Evolutionary conservation across 805 yeast genomes (phyloP), one percentile per base, ranked within the genome.

Genomic region (Yamadazyma philogaea): DNA sequence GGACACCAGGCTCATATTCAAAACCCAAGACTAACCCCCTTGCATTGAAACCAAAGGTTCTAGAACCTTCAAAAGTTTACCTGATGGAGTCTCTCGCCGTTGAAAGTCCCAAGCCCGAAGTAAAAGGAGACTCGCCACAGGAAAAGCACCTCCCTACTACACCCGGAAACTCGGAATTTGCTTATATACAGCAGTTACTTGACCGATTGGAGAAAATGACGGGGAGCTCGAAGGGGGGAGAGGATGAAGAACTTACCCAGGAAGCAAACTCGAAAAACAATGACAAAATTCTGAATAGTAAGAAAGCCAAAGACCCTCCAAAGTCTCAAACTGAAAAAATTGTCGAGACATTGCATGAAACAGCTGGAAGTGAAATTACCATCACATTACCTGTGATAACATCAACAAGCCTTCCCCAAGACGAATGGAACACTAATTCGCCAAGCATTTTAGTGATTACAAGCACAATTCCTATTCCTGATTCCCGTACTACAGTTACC

Each of bases 21-120:
- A 56, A 57, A 30, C 60, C 60, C 3, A 40, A 40, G n/a, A 26
- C 31, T 4, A 22, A 10, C 5, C 27, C 30, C 12, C n/a, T 30
- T 6, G 18, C n/a, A n/a, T 3, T 30, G 18, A n/a, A 7, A 8
- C 10, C 4, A 4, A 16, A 30, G 8, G 15, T 4, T 14, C 4
- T 7, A 4, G 15, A 30, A 4, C 33, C 4, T 3, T 16, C 18
- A 10, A 30, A 6, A n/a, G 18, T 3, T 15, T 4, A 4, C 15
- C 33, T 18, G 8, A 30, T 6, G 15, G 5, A 14, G 22, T 6
- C 4, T 3, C 27, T 3, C 6, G 30, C 4, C 12, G 11, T 5
- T 8, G 16, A 14, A 4, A 21, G 30, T 21, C 2, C n/a, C 21
- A 32, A 14, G 16, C 27, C 27, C 27, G 17, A 30, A 7, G 33